A percentile compares a stretch with the other conserved stretches of the same genome.
Evolutionary conservation across 2,329 filamentous ascomycete genomes (phyloP).

Genomic region (Nemania sp.): DNA sequence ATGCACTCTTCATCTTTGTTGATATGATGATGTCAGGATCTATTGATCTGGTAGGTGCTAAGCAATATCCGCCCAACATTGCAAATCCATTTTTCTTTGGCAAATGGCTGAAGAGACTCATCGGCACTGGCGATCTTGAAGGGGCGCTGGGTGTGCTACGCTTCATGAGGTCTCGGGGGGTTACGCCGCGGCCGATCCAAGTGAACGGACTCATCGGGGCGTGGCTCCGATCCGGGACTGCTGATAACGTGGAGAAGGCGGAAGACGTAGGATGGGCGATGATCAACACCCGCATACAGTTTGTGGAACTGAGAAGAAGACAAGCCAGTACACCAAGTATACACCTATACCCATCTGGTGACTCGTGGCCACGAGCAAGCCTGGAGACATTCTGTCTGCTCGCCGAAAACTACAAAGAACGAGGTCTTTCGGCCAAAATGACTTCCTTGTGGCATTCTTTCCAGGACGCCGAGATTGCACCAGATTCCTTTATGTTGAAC

Average conservation of each 20-base stretch:
- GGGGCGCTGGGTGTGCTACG: slow-evolving; percentile 73
- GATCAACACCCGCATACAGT: slow-evolving; percentile 69
- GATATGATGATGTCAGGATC: slow-evolving; percentile 80
- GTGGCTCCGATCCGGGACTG: slow-evolving; percentile 68
- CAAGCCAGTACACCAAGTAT: slow-evolving; percentile 33
- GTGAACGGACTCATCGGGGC: slow-evolving; percentile 82
- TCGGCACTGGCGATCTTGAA: slow-evolving; percentile 70
- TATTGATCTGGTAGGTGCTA: slow-evolving; percentile 50
- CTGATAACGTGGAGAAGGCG: slow-evolving; percentile 59
- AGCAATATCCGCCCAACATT: slow-evolving; percentile 51
- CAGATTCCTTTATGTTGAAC: slow-evolving; percentile 78
- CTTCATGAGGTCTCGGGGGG: slow-evolving; percentile 71
- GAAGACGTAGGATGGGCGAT: slow-evolving; percentile 75
- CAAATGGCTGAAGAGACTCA: slow-evolving; percentile 85
- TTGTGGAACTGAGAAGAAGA: slow-evolving; percentile 56
- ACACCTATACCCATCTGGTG: slow-evolving; percentile 38
- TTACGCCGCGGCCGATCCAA: slow-evolving; percentile 72
- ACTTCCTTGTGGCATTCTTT: slow-evolving; percentile 65
- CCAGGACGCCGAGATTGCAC: slow-evolving; percentile 63
- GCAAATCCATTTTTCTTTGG: slow-evolving; percentile 81
- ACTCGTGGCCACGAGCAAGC: slow-evolving; percentile 60
- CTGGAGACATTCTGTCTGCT: slow-evolving; percentile 79
- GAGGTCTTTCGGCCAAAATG: slow-evolving; percentile 60
- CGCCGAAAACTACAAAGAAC: slow-evolving; percentile 70
- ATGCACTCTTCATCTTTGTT: slow-evolving; percentile 76